phyloP scores from a whole-genome alignment of 495 filamentous ascomycete species.

The Talaromyces wortmannii region DNA sequence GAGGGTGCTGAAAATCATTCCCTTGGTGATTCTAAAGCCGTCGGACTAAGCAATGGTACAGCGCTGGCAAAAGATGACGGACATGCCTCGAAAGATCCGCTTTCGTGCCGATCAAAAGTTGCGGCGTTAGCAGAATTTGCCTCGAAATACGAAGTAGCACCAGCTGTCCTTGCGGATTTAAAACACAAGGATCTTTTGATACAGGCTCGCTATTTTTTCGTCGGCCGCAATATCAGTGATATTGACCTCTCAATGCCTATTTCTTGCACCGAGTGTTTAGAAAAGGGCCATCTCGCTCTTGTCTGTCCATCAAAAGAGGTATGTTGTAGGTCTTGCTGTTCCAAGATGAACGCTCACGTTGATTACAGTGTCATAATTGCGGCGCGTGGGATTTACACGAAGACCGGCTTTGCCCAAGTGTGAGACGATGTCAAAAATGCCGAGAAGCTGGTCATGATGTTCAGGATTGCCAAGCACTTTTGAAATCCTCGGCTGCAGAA shows the following conservation, averaged over 20 bases:
- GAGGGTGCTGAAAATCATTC: slow-evolving; percentile 7
- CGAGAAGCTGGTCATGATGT: slow-evolving; percentile 38
- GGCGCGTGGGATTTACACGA: slow-evolving; percentile 30
- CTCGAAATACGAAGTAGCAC: slow-evolving; percentile 27
- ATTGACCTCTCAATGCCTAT: slow-evolving; percentile 61
- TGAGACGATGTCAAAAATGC: slow-evolving; percentile 37
- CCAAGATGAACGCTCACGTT: slow-evolving; percentile 8
- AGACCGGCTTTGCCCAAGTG: slow-evolving; percentile 30
- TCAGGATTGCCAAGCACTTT: slow-evolving; percentile 24
- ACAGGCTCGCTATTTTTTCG: slow-evolving; percentile 35
- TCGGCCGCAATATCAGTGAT: slow-evolving; percentile 54
- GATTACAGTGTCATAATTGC: slow-evolving; percentile 31
- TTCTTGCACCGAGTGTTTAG: slow-evolving; percentile 37
- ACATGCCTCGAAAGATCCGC: background rate
- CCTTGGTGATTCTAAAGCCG: background rate
- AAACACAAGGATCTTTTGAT: slow-evolving; percentile 31
- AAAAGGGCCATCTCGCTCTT: slow-evolving; percentile 35
- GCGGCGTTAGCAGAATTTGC: slow-evolving; percentile 26
- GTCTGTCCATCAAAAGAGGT: slow-evolving; percentile 40
- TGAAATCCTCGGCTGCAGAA: slow-evolving; percentile 30
- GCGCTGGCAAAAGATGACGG: background rate
- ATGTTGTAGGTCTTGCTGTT: slow-evolving; percentile 11
- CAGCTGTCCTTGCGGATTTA: slow-evolving; percentile 34
- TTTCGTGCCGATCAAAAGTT: slow-evolving; percentile 20
- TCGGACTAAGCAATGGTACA: background rate